Evolutionary conservation across 768 basidiomycete genomes (phyloP).

Genomic region (Mrakia blollopis): DNA sequence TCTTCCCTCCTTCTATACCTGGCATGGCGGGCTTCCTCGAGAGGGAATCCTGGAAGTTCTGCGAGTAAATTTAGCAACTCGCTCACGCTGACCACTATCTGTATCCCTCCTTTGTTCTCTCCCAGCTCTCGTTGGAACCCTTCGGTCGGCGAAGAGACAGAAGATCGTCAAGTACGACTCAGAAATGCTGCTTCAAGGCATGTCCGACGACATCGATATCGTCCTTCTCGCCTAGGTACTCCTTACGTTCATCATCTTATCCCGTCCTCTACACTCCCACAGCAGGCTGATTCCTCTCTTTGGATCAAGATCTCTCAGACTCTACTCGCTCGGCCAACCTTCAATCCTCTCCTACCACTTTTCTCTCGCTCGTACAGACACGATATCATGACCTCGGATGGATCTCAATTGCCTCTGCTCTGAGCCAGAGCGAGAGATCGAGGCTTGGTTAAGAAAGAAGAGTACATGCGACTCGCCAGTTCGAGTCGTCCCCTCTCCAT

Average conservation of each 20-base stretch:
- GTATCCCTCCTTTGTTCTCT: neutral
- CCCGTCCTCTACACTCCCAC: too few relatives aligned
- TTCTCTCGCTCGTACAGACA: neutral
- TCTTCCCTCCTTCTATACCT: neutral
- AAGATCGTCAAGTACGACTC: conserved; percentile 25
- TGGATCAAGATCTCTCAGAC: too few relatives aligned
- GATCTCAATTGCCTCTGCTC: neutral
- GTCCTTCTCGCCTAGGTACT: neutral
- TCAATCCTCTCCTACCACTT: neutral
- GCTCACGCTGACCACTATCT: too few relatives aligned
- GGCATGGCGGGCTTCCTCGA: too few relatives aligned
- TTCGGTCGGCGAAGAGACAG: conserved; percentile 19
- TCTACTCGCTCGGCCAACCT: too few relatives aligned
- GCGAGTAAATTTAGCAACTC: too few relatives aligned
- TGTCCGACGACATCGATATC: conserved; percentile 21
- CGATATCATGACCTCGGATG: neutral
- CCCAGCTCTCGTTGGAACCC: conserved; percentile 23
- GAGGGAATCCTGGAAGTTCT: too few relatives aligned
- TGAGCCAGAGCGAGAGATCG: neutral
- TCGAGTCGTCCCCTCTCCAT: too few relatives aligned
- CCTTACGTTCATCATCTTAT: neutral
- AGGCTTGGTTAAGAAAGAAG: too few relatives aligned
- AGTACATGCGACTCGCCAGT: too few relatives aligned
- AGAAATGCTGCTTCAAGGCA: conserved; percentile 25
- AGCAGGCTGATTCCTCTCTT: neutral